Conservation (phyloP, 164 flowering plant species). For the Tetrastigma voinierianum region DNA sequence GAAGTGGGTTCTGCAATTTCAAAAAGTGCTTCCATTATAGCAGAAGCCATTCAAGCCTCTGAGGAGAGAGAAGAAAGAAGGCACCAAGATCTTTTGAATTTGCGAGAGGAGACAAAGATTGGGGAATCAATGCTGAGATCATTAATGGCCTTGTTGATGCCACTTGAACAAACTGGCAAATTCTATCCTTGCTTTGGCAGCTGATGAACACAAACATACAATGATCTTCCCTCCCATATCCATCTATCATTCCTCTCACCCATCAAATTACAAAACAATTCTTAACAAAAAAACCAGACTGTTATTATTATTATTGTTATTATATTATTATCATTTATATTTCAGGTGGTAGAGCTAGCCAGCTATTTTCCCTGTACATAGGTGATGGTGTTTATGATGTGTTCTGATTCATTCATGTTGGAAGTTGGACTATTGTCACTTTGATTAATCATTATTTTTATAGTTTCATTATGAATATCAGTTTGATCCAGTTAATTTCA, state of each 20-base stretch:
- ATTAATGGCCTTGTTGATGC: constrained; percentile 58
- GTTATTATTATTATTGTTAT: no score
- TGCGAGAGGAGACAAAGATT: constrained; percentile 62
- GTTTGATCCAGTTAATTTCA: no score
- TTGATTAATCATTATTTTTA: no score
- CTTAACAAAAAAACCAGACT: no score
- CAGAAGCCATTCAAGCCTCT: constrained; percentile 56
- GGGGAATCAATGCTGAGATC: constrained; percentile 55
- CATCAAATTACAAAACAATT: no score
- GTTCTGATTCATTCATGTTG: no score
- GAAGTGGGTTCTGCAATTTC: constrained; percentile 61
- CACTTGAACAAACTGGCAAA: constrained; percentile 64
- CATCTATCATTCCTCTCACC: background rate
- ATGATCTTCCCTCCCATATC: constrained; percentile 13
- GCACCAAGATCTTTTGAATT: constrained; percentile 49
- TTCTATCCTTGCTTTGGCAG: constrained; percentile 58
- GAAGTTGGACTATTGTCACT: no score
- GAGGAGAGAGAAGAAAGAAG: constrained; percentile 70
- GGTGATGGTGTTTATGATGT: no score
- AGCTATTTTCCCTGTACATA: no score
- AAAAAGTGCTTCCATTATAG: constrained; percentile 62
- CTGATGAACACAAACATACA: constrained; percentile 31
- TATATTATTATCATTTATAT: no score
- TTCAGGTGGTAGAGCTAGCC: no score
- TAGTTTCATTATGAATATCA: no score